phyloP scores from a whole-genome alignment of 257 asterid species.

The Eustoma russellianum region DNA sequence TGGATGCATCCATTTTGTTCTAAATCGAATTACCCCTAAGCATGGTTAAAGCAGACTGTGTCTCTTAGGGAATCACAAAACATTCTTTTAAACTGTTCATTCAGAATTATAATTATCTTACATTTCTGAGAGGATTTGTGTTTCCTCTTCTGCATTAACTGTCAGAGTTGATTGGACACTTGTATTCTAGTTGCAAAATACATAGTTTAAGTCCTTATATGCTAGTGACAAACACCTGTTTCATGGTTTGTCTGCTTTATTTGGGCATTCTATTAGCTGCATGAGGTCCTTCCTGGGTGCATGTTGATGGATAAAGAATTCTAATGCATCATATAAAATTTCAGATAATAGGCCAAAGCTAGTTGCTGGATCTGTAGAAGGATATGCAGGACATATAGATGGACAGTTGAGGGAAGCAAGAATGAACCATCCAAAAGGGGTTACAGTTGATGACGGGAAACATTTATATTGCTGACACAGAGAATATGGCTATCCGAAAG shows the following conservation, averaged over 20 bases:
- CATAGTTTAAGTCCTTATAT: not conserved
- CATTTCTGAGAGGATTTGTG: too few relatives aligned
- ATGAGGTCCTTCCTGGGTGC: not conserved
- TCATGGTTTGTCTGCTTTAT: slow-evolving; percentile 1
- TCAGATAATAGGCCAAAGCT: slow-evolving; percentile 82
- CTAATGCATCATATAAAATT: slow-evolving; percentile 4
- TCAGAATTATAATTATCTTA: too few relatives aligned
- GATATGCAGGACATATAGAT: slow-evolving; percentile 73
- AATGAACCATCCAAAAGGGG: slow-evolving; percentile 92
- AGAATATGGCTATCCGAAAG: slow-evolving; percentile 89
- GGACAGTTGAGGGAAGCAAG: slow-evolving; percentile 75
- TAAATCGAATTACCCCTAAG: too few relatives aligned
- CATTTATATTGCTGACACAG: slow-evolving; percentile 75
- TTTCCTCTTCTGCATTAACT: too few relatives aligned
- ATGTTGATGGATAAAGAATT: not conserved
- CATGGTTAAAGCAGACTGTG: too few relatives aligned
- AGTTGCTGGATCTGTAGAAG: slow-evolving; percentile 83
- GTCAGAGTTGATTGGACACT: too few relatives aligned
- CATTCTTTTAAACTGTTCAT: too few relatives aligned
- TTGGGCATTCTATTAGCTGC: not conserved
- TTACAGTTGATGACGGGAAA: slow-evolving; percentile 87
- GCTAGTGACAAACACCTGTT: not conserved
- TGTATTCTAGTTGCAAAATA: too few relatives aligned
- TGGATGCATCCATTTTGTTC: too few relatives aligned
- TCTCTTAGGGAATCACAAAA: too few relatives aligned